phyloP scores from a whole-genome alignment of 768 basidiomycete species.

The Russula olivacea region DNA sequence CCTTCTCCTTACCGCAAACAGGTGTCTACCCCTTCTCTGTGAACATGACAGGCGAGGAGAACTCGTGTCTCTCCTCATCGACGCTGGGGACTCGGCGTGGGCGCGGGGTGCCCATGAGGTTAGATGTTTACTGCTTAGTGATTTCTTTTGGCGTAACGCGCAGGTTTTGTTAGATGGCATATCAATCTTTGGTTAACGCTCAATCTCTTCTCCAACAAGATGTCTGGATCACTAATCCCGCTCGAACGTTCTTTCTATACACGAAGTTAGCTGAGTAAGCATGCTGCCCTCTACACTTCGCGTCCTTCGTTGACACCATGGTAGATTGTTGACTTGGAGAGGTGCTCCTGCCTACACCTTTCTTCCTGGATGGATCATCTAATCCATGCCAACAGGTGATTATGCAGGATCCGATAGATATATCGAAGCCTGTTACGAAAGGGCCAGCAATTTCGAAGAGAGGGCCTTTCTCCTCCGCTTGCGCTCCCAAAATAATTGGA shows the following conservation, averaged over 20 bases:
- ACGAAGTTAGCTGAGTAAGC: conserved; percentile 59
- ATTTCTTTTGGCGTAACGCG: not conserved
- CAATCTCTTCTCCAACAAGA: conserved; percentile 47
- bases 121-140: conserved; percentile 9
- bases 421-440: conserved; percentile 48
- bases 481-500: conserved; percentile 59
- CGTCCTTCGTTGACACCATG: conserved; percentile 3
- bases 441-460: conserved; percentile 47
- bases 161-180: conserved; percentile 44
- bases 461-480: conserved; percentile 51
- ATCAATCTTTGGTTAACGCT: conserved; percentile 57
- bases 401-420: conserved; percentile 47
- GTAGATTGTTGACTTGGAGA: conserved; percentile 60
- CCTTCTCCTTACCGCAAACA: conserved; percentile 27
- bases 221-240: conserved; percentile 47
- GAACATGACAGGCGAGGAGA: conserved; percentile 58
- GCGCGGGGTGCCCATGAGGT: conserved; percentile 73
- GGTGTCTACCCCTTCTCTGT: conserved; percentile 56
- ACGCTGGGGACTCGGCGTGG: conserved; percentile 67
- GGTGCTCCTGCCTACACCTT: conserved; percentile 32
- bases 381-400: conserved; percentile 40
- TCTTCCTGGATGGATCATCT: not conserved
- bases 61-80: conserved; percentile 52
- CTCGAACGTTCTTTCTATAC: conserved; percentile 47
- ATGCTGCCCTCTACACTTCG: not conserved